Evolutionary conservation across 164 flowering plant genomes (phyloP).

Genomic region (Vitis rotundifolia): DNA sequence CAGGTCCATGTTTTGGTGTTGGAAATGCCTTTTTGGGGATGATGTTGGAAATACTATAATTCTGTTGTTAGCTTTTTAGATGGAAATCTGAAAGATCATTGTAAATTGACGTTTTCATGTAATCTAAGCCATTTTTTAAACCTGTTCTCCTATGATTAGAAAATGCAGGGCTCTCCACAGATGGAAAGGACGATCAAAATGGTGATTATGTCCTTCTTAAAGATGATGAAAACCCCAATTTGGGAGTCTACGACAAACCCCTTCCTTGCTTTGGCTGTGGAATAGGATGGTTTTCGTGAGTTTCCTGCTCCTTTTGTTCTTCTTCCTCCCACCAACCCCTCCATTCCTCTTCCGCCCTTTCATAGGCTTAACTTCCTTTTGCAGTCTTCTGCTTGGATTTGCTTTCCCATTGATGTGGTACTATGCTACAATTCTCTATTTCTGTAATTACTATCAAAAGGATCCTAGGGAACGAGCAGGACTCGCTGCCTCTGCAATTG

Average conservation of each 20-base stretch:
- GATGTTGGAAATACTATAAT: too few relatives aligned
- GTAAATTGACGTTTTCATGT: too few relatives aligned
- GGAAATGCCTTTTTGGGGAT: too few relatives aligned
- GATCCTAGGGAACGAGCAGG: constrained; percentile 57
- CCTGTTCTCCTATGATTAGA: too few relatives aligned
- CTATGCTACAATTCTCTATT: constrained; percentile 47
- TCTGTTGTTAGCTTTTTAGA: too few relatives aligned
- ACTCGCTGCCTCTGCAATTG: constrained; percentile 49
- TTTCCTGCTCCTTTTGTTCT: neutral
- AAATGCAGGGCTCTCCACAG: constrained; percentile 20
- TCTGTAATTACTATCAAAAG: constrained; percentile 38
- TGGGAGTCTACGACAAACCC: constrained; percentile 47
- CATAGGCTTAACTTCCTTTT: neutral
- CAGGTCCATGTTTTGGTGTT: too few relatives aligned
- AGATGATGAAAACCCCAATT: constrained; percentile 28
- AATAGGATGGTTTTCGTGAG: constrained; percentile 59
- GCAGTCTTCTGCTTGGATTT: constrained; percentile 47
- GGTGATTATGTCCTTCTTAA: constrained; percentile 27
- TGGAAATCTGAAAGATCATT: too few relatives aligned
- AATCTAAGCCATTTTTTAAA: too few relatives aligned
- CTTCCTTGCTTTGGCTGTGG: constrained; percentile 59
- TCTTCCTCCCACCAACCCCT: neutral
- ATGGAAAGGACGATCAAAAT: constrained; percentile 12
- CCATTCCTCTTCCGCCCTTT: constrained; percentile 1
- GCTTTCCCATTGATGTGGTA: constrained; percentile 46